Evolutionary conservation across 2,329 filamentous ascomycete genomes (phyloP), one percentile per base, ranked within the genome.

Genomic region (Fusarium tjaetaba): DNA sequence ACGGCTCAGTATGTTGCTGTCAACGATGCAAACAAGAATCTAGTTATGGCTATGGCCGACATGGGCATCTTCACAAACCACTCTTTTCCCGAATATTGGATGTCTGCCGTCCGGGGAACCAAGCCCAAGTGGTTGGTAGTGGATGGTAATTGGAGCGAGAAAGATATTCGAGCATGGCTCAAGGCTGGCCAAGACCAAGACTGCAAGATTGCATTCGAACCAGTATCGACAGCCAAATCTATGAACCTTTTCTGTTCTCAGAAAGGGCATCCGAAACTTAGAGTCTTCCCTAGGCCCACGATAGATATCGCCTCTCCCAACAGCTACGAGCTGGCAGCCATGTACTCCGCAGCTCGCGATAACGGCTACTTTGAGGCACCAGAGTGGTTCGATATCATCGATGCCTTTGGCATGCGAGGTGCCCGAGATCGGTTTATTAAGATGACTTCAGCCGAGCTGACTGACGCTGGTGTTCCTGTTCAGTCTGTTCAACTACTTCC

Each of bases 31-130:
- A 90, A 92, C 68, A 97, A 95, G 81, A 93, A 95, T 72, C 89
- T 99, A 5, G 88, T 95, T n/a, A 83, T 98, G 71, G 96, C 95
- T 51, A 97, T 98, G 94, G 95, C 96, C 9, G 96, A 98, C 80
- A 98, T 98, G 95, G 89, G 87, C 62, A 96, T 97, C 76, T 89
- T 97, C 53, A 88, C 90, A n/a, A 79, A 83, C 22, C 84, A 88
- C 68, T 85, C 86, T 2, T 87, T 88, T 70, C 81, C 86, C 0
- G 80, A 85, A 14, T 84, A 88, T 73, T 94, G 92, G 91, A 86
- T 87, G 56, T 86, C 89, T 3, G 84, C 89, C 34, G 83, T 94
- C 13, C 81, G 84, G 18, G 82, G 84, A 7, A 84, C 87, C 18
- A 86, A 85, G 75, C 94, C 91, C n/a, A 89, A 89, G 71, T 96